Conservation (phyloP, 2,329 filamentous ascomycete genomes). For the Trichophyton equinum region DNA sequence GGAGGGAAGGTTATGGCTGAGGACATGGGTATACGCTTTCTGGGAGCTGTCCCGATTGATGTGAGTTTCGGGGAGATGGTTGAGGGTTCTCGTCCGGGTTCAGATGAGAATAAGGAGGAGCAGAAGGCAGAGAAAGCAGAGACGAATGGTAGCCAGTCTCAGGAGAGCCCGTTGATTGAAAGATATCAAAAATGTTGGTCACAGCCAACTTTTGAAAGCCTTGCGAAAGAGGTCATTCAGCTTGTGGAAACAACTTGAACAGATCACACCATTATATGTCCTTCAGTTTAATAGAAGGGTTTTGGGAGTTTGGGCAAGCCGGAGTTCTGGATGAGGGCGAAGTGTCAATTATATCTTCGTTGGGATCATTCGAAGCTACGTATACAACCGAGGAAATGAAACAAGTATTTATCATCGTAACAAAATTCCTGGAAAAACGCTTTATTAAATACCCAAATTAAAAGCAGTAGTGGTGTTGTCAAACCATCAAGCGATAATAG, state of each 20-base stretch:
- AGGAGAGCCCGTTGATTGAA: conserved; percentile 26
- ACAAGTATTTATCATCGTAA: neutral
- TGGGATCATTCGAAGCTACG: neutral
- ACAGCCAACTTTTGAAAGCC: conserved; percentile 30
- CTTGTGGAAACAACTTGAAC: conserved; percentile 11
- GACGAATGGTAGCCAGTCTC: conserved; percentile 6
- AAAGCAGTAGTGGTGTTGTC: neutral
- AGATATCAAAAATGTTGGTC: conserved; percentile 35
- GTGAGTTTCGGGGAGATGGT: conserved; percentile 80
- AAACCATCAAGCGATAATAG: neutral
- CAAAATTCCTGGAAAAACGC: neutral
- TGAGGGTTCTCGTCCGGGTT: conserved; percentile 42
- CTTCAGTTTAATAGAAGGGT: neutral
- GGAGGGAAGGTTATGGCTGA: conserved; percentile 80
- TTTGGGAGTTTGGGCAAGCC: neutral
- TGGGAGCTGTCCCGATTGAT: conserved; percentile 84
- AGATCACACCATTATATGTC: neutral
- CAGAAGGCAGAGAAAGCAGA: conserved; percentile 6
- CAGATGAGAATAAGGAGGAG: conserved; percentile 9
- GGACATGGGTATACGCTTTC: conserved; percentile 71
- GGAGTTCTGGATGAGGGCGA: neutral
- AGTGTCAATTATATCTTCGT: neutral
- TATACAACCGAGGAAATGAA: neutral
- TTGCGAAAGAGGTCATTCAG: conserved; percentile 27
- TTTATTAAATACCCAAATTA: neutral